phyloP scores from a whole-genome alignment of 345 rosid species.

The Moringa oleifera region DNA sequence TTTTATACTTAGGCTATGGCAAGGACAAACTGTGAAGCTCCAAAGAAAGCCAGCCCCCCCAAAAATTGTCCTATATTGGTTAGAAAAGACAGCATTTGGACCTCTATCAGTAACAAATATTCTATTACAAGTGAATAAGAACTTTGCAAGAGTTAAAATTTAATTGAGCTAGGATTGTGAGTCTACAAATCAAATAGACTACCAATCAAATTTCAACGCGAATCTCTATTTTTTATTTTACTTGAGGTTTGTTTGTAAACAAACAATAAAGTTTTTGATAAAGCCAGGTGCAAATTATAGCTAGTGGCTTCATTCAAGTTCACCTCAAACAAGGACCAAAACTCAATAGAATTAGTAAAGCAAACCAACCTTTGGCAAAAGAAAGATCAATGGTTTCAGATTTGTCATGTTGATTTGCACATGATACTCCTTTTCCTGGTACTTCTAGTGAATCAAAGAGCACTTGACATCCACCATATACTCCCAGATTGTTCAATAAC shows the following conservation, averaged over 20 bases:
- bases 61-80: too few species aligned
- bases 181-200: too few species aligned
- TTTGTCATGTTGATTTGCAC: slow-evolving; percentile 39
- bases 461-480: slow-evolving; percentile 81
- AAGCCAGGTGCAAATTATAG: neutral
- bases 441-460: slow-evolving; percentile 86
- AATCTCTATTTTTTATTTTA: too few species aligned
- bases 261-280: neutral
- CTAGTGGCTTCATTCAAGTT: neutral
- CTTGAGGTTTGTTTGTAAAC: neutral
- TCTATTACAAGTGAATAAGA: too few species aligned
- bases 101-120: too few species aligned
- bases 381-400: slow-evolving; percentile 64
- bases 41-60: too few species aligned
- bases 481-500: slow-evolving; percentile 83
- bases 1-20: neutral
- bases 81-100: neutral
- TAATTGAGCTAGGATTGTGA: too few species aligned
- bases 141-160: too few species aligned
- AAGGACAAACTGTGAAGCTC: neutral
- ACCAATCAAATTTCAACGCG: too few species aligned
- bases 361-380: slow-evolving; percentile 63
- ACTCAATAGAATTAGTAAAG: slow-evolving; percentile 9
- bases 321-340: neutral
- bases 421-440: slow-evolving; percentile 62